Conservation (phyloP, 345 rosid species). For the rapeseed (Brassica napus) region Da-Ae NC_063442.1:2259501-2260000, state of each 20-base stretch:
- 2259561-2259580: slow-evolving; percentile 16
- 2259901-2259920: not conserved
- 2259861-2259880: not conserved
- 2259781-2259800: not conserved
- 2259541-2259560: not conserved
- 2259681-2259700: not conserved
- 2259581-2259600: slow-evolving; percentile 17
- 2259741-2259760: not conserved
- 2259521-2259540: slow-evolving; percentile 16
- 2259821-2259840: not conserved
- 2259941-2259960: not conserved
- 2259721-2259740: not conserved
- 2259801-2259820: not conserved
- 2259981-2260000: not conserved
- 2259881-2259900: not conserved
- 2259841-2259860: not conserved
- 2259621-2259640: not conserved
- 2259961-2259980: not conserved
- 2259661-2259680: not conserved
- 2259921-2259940: not conserved
- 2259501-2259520: slow-evolving; percentile 22
- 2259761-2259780: too few relatives aligned
- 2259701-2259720: not conserved
- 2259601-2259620: not conserved
- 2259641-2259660: slow-evolving; percentile 8